phyloP scores from a whole-genome alignment of 2,329 filamentous ascomycete genomes.

The Aureobasidium sp. region DNA sequence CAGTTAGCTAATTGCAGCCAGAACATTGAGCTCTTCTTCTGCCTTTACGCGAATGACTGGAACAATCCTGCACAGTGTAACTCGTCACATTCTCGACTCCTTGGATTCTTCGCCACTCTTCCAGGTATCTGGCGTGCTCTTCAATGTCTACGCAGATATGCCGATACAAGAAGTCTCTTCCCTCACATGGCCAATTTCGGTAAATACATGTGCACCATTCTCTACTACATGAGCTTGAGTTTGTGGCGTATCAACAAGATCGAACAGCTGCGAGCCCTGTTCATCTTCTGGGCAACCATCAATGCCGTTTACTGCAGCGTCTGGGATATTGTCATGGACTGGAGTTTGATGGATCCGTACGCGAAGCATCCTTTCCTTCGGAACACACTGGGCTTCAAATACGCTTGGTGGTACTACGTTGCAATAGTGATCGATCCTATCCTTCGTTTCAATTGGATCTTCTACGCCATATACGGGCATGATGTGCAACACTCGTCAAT shows the following conservation, averaged over 20 bases:
- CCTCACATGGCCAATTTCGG: slow-evolving; percentile 88
- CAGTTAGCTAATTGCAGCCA: slow-evolving; percentile 28
- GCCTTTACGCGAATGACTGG: slow-evolving; percentile 79
- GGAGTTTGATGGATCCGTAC: slow-evolving; percentile 72
- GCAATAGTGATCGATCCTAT: slow-evolving; percentile 80
- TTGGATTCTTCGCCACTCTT: slow-evolving; percentile 78
- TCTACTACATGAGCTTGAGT: slow-evolving; percentile 70
- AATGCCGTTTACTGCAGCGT: slow-evolving; percentile 79
- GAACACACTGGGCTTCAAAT: slow-evolving; percentile 71
- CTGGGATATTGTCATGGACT: slow-evolving; percentile 97
- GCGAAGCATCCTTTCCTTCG: slow-evolving; percentile 57
- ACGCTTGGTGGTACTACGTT: slow-evolving; percentile 73
- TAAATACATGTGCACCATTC: slow-evolving; percentile 82
- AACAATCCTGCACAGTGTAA: slow-evolving; percentile 69
- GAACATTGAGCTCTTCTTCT: slow-evolving; percentile 93
- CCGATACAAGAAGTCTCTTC: slow-evolving; percentile 78
- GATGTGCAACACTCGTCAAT: slow-evolving; percentile 76
- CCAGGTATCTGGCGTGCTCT: slow-evolving; percentile 86
- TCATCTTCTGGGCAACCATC: slow-evolving; percentile 71
- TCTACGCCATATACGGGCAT: slow-evolving; percentile 77
- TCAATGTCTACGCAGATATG: slow-evolving; percentile 85
- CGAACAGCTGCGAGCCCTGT: slow-evolving; percentile 57
- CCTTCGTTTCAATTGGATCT: slow-evolving; percentile 88
- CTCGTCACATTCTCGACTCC: slow-evolving; percentile 70
- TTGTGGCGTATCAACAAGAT: slow-evolving; percentile 68